These are phyloP conservation scores for Bocquillonia castaneifolia DNA, from an alignment of 441 rosid species.

Conservation along the genomic window DNA sequence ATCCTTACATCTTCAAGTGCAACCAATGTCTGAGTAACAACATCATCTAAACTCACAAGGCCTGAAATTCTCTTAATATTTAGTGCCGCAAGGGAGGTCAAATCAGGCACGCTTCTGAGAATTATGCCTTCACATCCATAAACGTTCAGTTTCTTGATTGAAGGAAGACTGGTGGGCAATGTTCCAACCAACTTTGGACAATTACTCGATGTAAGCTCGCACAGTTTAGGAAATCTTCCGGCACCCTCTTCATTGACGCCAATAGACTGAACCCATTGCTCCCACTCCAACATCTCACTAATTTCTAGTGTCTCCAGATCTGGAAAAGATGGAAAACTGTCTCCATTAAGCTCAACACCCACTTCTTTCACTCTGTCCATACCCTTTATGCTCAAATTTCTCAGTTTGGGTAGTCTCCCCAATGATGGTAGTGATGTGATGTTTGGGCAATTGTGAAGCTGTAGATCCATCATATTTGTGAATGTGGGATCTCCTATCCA, in stretches of 20 bases:
- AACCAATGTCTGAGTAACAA: background rate
- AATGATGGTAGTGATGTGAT: background rate
- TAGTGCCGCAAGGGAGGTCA: background rate
- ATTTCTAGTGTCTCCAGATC: conserved; percentile 8
- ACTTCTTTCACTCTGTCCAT: conserved; percentile 3
- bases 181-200: conserved; percentile 11
- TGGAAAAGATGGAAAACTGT: background rate
- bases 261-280: conserved; percentile 2
- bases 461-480: background rate
- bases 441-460: background rate
- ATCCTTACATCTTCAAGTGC: background rate
- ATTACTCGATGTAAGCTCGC: background rate
- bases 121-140: background rate
- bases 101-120: background rate
- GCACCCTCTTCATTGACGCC: background rate
- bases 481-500: conserved; percentile 13
- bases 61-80: background rate
- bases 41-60: background rate
- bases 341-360: background rate
- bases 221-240: background rate
- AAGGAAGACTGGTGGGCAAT: background rate
- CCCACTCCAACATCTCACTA: background rate
- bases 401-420: background rate
- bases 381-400: background rate
- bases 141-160: background rate